These are phyloP conservation scores for Bacterosira constricta DNA, from an alignment of 108 stramenopile species.

Conservation along the genomic window DNA sequence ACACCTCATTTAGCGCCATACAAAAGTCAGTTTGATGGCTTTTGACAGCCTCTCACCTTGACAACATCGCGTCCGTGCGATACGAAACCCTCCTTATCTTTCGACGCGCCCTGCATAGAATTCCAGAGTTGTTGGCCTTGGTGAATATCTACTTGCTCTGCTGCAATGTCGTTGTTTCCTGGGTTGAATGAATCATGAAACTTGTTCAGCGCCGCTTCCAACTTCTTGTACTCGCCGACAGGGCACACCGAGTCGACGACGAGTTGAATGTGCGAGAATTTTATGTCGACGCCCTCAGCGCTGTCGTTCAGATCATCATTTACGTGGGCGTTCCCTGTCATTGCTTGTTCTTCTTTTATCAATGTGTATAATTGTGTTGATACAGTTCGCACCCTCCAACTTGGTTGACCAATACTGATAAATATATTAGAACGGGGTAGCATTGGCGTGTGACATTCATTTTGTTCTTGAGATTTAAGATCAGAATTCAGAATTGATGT, in stretches of 20 bases:
- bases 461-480: no score
- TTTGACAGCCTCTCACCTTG: constrained; percentile 20
- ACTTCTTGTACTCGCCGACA: constrained; percentile 63
- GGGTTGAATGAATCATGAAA: constrained; percentile 38
- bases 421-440: no score
- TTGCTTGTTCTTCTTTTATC: no score
- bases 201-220: constrained; percentile 56
- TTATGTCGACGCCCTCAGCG: constrained; percentile 16
- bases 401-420: no score
- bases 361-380: no score
- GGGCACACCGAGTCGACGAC: constrained; percentile 65
- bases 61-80: constrained; percentile 76
- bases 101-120: constrained; percentile 3
- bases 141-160: neutral
- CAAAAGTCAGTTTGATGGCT: no score
- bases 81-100: constrained; percentile 20
- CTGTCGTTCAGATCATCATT: neutral
- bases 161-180: neutral
- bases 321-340: neutral
- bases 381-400: no score
- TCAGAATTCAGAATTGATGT: no score
- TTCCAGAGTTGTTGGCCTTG: constrained; percentile 29
- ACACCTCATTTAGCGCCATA: no score
- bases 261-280: constrained; percentile 82
- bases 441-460: no score